Base-by-base conservation (phyloP, 2,329 filamentous ascomycete genomes). In the Paraphaeosphaeria minitans region DNA sequence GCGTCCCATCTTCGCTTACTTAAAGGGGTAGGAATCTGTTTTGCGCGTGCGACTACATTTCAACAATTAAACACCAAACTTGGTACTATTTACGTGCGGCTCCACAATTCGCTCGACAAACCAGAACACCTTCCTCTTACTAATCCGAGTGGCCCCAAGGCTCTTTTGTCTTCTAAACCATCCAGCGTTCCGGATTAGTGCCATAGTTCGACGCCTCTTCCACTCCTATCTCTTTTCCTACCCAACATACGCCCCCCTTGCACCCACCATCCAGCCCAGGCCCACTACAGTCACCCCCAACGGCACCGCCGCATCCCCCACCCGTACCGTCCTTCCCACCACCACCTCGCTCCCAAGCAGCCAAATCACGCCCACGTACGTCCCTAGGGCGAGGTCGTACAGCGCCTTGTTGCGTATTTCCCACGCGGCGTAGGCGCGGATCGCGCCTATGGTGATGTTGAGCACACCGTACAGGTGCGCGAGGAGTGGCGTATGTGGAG, bases 401-500 rank as follows among this genome's bases (percentile, higher is more conserved):
- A 60, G 16, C 13, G 48, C 48, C 24, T 35, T 35, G 33, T 60
- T 60, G 4, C 19, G 31, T 4, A 50, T 48, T 14, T 60, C 29
- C 22, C 52, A 60, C 9, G 60, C 56, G 5, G 57, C 50, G 9
- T 62, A 43, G 5, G 54, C 43, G 22, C 57, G 60, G 10, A 62
- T 62, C n/a, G 50, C 45, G 21, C 29, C 52, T 42, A 55, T 51
- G 48, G 51, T 56, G n/a, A 60, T 21, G 19, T 59, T 59, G 31
- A 50, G 52, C 13, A 56, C 37, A n/a, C 24, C 49, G 46, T 60
- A 56, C 1, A 60, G 31, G 43, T 60, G 57, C n/a, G 53, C 57
- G 13, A 60, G 48, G 21, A 56, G 53, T 7, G 52, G 48, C 12
- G 53, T 56, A 14, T 50, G 53, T 2, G 49, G 22, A 2, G 57